Base-by-base conservation (phyloP, 1,284 basidiomycete species). In the Puccinia horiana region DNA sequence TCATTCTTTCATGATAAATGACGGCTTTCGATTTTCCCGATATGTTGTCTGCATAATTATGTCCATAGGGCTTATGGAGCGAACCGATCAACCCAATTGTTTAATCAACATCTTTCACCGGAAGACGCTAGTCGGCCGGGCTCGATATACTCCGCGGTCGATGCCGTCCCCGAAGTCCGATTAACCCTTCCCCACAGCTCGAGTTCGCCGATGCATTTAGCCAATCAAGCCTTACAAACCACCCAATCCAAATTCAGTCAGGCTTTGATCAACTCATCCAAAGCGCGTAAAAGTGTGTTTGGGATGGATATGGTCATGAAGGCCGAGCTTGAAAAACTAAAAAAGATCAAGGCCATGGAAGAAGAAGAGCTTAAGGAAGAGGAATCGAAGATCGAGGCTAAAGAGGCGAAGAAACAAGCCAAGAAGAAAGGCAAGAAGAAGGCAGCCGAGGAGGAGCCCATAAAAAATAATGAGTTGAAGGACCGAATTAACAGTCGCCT, bases 271-370 rank as follows among this genome's bases (percentile, higher is more conserved):
- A 32, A 61, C 44, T 81, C 79, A 61, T 73, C 79, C 37, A 70
- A 72, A 74, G 79, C 79, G 11, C 69, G 79, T 40, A 56, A 81
- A 40, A 74, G 54, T 44, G 79, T 81, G 26, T 81, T 81, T 74
- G 79, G 79, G 49, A 81, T 65, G 70, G 79, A 81, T n/a, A 58
- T 44, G 47, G 61, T 81, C 54, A 81, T 81, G 79, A 40, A 47
- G n/a, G 56, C 56, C 29, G 79, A 81, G 63, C 58, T 81, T 26
- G 70, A 74, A 61, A 81, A 81, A 72, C 44, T 81, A 26, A 81
- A 81, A 58, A 58, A 37, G 47, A 81, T 81, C 42, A 81, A 81
- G 42, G 79, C 69, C n/a, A 44, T 35, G 9, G 79, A 81, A 65
- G 78, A 80, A 42, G 37, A 67, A 26, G 78, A 80, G 37, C 40